Evolutionary conservation across 2,329 filamentous ascomycete species (phyloP).

Genomic region (Ophiocordyceps unilateralis): DNA sequence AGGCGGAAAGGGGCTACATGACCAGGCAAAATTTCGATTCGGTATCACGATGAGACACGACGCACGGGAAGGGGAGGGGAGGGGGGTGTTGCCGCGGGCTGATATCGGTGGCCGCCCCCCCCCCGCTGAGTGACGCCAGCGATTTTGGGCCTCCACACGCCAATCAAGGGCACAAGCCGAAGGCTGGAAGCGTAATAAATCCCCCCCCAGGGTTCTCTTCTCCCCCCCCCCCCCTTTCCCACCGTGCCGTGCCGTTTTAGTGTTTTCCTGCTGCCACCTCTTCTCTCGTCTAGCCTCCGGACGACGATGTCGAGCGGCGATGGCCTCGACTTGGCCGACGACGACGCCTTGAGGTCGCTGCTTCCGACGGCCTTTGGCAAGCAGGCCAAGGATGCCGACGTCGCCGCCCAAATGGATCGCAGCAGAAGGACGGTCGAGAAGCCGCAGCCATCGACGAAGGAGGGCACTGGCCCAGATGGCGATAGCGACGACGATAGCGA

Average conservation of each 20-base stretch:
- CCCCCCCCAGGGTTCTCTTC: slow-evolving; percentile 2
- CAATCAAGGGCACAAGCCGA: slow-evolving; percentile 3
- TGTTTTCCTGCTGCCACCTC: neutral
- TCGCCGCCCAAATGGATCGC: slow-evolving; percentile 65
- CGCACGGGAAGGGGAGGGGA: neutral
- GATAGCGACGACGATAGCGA: slow-evolving; percentile 11
- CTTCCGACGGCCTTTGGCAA: slow-evolving; percentile 77
- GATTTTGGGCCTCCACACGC: slow-evolving; percentile 2
- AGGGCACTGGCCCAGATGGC: slow-evolving; percentile 3
- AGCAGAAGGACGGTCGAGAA: slow-evolving; percentile 40
- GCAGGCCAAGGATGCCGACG: slow-evolving; percentile 53
- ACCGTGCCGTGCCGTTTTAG: too few relatives aligned
- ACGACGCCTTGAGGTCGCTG: slow-evolving; percentile 60
- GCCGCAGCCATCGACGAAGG: slow-evolving; percentile 4
- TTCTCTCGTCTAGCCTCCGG: neutral
- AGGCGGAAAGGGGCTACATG: neutral
- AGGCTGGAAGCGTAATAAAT: slow-evolving; percentile 4
- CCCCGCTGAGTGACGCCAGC: slow-evolving; percentile 3
- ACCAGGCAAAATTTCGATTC: neutral
- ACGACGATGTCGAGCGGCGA: slow-evolving; percentile 41
- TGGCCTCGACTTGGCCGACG: slow-evolving; percentile 36
- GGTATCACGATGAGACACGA: slow-evolving; percentile 1
- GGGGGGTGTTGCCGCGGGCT: neutral
- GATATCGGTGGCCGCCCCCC: neutral
- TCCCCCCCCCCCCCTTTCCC: slow-evolving; percentile 2